phyloP scores from a whole-genome alignment of 805 yeast species.

The Hanseniaspora mollemarum region DNA sequence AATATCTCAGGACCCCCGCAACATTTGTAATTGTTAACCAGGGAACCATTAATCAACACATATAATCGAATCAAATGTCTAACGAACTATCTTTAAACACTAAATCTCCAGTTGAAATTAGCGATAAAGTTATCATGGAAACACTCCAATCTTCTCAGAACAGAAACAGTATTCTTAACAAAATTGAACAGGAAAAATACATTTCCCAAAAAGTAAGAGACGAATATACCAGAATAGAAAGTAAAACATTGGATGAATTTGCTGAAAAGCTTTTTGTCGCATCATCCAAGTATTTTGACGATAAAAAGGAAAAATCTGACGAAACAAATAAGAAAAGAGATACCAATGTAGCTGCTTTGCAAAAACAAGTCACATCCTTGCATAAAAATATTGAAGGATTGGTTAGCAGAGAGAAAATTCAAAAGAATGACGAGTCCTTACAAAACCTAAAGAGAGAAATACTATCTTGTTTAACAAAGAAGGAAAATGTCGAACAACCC shows the following conservation, averaged over 20 bases:
- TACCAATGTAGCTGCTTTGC: slow-evolving; percentile 20
- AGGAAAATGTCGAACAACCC: slow-evolving; percentile 49
- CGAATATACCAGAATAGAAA: slow-evolving; percentile 45
- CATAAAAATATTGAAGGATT: slow-evolving; percentile 29
- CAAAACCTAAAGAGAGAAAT: slow-evolving; percentile 41
- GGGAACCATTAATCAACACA: background rate
- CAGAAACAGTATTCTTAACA: slow-evolving; percentile 46
- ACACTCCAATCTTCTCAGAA: slow-evolving; percentile 54
- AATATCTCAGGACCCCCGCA: too few relatives aligned
- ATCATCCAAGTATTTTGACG: slow-evolving; percentile 26
- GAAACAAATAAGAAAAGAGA: slow-evolving; percentile 12
- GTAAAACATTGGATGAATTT: slow-evolving; percentile 41
- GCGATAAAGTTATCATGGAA: slow-evolving; percentile 51
- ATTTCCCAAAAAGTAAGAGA: slow-evolving; percentile 54
- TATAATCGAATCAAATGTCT: slow-evolving; percentile 1
- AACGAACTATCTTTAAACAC: slow-evolving; percentile 55
- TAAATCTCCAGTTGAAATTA: slow-evolving; percentile 54
- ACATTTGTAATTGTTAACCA: too few relatives aligned
- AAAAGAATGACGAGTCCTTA: slow-evolving; percentile 33
- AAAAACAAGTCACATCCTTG: slow-evolving; percentile 3
- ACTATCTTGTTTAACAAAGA: slow-evolving; percentile 41
- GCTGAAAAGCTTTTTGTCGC: slow-evolving; percentile 39
- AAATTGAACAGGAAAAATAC: slow-evolving; percentile 54
- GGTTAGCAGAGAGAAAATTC: slow-evolving; percentile 16
- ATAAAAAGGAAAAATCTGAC: slow-evolving; percentile 28